A percentile compares a stretch with the other conserved stretches of the same genome.
Conservation (phyloP, 345 rosid species). For the Corchorus olitorius region DNA sequence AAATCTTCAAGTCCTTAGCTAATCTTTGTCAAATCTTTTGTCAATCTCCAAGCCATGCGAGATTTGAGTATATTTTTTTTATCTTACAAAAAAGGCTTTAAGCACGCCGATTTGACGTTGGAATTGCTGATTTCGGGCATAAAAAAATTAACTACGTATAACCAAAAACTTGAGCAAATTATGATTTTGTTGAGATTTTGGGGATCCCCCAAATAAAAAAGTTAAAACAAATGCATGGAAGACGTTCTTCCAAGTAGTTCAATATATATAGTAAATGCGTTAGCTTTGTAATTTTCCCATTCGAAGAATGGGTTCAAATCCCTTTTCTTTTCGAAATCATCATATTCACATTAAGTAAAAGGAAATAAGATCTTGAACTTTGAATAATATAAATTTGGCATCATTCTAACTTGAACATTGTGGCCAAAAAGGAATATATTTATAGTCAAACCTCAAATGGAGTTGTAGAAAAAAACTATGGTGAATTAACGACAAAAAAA, state of each 20-base stretch:
- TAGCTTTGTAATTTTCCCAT: no score
- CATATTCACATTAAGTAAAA: no score
- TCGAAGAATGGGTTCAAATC: no score
- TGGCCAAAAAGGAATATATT: neutral
- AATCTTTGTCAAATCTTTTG: slow-evolving; percentile 14
- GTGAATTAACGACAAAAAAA: neutral
- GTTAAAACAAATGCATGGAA: no score
- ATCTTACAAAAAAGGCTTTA: slow-evolving; percentile 3
- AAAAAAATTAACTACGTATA: neutral
- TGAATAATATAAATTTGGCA: no score
- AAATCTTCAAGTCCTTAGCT: neutral
- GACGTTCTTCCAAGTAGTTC: no score
- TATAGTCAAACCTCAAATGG: neutral
- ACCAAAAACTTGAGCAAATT: neutral
- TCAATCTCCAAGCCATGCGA: neutral
- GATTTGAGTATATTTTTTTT: neutral
- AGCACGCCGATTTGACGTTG: slow-evolving; percentile 13
- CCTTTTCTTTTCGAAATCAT: no score
- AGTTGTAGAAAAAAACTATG: neutral
- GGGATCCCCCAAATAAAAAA: no score
- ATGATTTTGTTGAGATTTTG: neutral
- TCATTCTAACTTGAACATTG: no score
- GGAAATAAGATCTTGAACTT: no score
- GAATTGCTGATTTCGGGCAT: neutral
- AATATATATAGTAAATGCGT: no score